Evolutionary conservation across 305 asterid species (phyloP).

Genomic region (Striga hermonthica): DNA sequence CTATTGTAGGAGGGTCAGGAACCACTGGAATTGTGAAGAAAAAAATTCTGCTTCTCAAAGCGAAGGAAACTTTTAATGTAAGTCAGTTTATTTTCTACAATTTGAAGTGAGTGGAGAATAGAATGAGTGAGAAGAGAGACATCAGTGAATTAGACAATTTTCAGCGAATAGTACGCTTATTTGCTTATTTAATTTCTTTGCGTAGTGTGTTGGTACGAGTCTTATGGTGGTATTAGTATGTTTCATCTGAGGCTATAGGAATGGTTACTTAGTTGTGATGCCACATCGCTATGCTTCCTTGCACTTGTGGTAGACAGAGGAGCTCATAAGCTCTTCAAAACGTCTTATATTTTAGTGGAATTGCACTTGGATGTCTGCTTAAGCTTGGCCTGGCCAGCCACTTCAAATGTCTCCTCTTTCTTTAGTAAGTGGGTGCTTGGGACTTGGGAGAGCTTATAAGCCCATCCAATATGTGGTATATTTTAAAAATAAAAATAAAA

Average conservation of each 20-base stretch:
- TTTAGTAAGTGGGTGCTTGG: too few species aligned
- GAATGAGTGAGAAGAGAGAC: background rate
- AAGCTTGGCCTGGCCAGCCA: background rate
- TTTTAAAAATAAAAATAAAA: too few species aligned
- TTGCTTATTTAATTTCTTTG: background rate
- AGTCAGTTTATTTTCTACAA: constrained; percentile 32
- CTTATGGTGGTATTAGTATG: background rate
- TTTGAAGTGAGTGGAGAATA: background rate
- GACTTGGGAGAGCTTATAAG: too few species aligned
- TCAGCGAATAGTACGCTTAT: background rate
- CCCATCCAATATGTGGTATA: too few species aligned
- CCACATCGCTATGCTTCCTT: too few species aligned
- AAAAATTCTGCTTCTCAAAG: constrained; percentile 65
- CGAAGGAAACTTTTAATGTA: constrained; percentile 58
- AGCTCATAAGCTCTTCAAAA: background rate
- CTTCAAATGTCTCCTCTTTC: background rate
- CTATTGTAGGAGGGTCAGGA: constrained; percentile 48
- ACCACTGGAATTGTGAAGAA: constrained; percentile 52
- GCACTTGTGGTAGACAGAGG: background rate
- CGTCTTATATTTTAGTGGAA: background rate
- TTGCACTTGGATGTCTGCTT: background rate
- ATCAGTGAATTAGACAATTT: background rate
- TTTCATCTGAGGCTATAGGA: background rate
- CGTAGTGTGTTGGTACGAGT: background rate
- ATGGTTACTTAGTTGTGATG: too few species aligned